These are phyloP conservation scores for Chaetoscypha palmicola DNA, from an alignment of 2,329 filamentous ascomycete genomes.

Conservation along the genomic window DNA sequence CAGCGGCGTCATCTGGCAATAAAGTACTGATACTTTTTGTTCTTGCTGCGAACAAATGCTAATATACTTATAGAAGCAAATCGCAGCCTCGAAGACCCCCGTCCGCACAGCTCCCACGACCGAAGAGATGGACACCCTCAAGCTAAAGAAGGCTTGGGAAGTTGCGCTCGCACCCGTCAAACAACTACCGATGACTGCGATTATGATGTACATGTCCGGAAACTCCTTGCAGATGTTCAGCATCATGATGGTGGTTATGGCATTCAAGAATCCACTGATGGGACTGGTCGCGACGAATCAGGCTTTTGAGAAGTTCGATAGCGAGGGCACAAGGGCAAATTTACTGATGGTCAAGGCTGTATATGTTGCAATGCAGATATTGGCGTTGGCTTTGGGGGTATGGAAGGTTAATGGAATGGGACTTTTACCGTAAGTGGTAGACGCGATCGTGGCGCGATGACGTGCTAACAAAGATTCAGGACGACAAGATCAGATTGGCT, in stretches of 20 bases:
- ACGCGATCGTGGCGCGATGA: background rate
- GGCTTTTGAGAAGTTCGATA: slow-evolving; percentile 88
- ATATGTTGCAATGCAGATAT: slow-evolving; percentile 79
- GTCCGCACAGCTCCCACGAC: slow-evolving; percentile 61
- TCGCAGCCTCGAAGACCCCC: slow-evolving; percentile 33
- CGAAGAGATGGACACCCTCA: slow-evolving; percentile 89
- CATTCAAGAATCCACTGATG: slow-evolving; percentile 92
- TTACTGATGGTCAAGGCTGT: slow-evolving; percentile 79
- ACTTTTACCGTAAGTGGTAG: slow-evolving; percentile 66
- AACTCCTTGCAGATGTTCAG: slow-evolving; percentile 98
- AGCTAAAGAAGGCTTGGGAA: slow-evolving; percentile 99
- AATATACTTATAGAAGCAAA: slow-evolving; percentile 32
- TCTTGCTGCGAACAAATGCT: slow-evolving; percentile 7
- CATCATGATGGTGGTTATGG: slow-evolving; percentile 99
- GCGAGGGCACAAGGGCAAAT: slow-evolving; percentile 64
- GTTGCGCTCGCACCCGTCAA: slow-evolving; percentile 90
- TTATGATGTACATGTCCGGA: slow-evolving; percentile 99
- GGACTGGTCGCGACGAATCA: slow-evolving; percentile 76
- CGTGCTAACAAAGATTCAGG: slow-evolving; percentile 40
- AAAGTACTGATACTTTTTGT: slow-evolving; percentile 41
- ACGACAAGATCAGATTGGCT: slow-evolving; percentile 97
- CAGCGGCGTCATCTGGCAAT: slow-evolving; percentile 42
- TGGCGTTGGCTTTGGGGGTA: slow-evolving; percentile 76
- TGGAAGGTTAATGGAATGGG: slow-evolving; percentile 99
- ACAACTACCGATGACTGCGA: slow-evolving; percentile 91